Evolutionary conservation across 345 rosid species (phyloP), one percentile per base, ranked within the genome.

Genomic region (Rhodomyrtus tomentosa): DNA sequence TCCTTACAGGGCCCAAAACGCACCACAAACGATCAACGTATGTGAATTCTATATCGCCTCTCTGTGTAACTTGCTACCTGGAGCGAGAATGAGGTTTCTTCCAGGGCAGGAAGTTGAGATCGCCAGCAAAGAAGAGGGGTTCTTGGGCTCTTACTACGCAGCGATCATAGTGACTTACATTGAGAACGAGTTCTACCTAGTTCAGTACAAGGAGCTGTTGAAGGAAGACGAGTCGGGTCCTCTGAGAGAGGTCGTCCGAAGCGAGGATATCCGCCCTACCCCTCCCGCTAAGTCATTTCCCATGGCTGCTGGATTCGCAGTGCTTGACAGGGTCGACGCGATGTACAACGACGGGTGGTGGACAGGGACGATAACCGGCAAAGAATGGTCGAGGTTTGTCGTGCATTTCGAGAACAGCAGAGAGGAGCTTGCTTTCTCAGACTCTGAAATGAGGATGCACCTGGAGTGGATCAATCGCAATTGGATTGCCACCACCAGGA

Each of bases 281-380:
- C 76, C 76, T 0, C 76, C 76, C 2, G 76, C 24, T 18, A 68
- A 68, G 76, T 68, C 24, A 20, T 21, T 68, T 24, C 76, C 45
- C 3, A 68, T 22, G 0, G 1, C 76, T 0, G 24, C 76, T 10
- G 45, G 76, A 56, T 89, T 89, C 50, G 0, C 24, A 2, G 6
- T 6, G 74, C 25, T 51, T 5, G 89, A 86, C 1, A 53, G 29
- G 49, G 88, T 89, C 12, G 92, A 90, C 79, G 89, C 83, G 55
- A 79, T 84, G 38, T 87, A 68, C 83, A 85, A 85, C 20, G 90
- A 89, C 22, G 91, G 87, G 5, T 90, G 91, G 91, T 87, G 92
- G 91, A 76, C 80, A 14, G 91, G 91, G 72, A 49, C 29, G 73
- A 53, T 88, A 50, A 84, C 76, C 15, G 90, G 80, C 6, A 48